Percentiles rank a stretch among this genome's conserved stretches.
These are phyloP conservation scores for Paramecium primaurelia DNA, from an alignment of 73 alveolate species.

Conservation along the genomic window DNA sequence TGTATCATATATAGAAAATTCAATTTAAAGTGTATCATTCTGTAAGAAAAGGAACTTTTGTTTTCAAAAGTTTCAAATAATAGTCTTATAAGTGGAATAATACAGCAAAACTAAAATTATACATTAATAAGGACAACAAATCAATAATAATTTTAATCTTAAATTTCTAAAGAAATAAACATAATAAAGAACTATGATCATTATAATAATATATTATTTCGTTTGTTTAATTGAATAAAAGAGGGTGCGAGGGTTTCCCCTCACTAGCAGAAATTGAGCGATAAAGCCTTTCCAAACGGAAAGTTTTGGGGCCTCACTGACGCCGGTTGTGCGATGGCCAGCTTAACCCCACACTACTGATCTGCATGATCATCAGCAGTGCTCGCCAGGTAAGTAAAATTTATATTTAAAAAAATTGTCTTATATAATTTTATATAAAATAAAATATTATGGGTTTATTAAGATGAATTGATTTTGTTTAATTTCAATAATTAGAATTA, in stretches of 20 bases:
- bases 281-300: slow-evolving; percentile 59
- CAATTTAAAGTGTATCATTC: background rate
- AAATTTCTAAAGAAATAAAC: background rate
- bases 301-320: slow-evolving; percentile 56
- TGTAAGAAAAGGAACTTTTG: background rate
- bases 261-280: slow-evolving; percentile 60
- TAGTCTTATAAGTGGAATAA: too few relatives aligned
- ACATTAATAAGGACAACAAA: background rate
- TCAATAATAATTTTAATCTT: background rate
- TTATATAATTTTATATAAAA: background rate
- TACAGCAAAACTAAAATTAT: background rate
- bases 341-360: slow-evolving; percentile 54
- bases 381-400: slow-evolving; percentile 56
- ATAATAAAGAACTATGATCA: background rate
- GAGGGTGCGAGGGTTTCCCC: slow-evolving; percentile 58
- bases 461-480: background rate
- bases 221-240: slow-evolving; percentile 3
- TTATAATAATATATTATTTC: background rate
- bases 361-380: slow-evolving; percentile 49
- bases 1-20: background rate
- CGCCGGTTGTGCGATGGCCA: slow-evolving; percentile 58
- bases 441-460: slow-evolving; percentile 15
- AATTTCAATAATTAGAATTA: background rate
- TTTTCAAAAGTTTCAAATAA: too few relatives aligned
- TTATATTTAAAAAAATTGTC: background rate